Evolutionary conservation across 257 asterid genomes (phyloP), one percentile per base, ranked within the genome.

Genomic region (Hygrophila difformis): DNA sequence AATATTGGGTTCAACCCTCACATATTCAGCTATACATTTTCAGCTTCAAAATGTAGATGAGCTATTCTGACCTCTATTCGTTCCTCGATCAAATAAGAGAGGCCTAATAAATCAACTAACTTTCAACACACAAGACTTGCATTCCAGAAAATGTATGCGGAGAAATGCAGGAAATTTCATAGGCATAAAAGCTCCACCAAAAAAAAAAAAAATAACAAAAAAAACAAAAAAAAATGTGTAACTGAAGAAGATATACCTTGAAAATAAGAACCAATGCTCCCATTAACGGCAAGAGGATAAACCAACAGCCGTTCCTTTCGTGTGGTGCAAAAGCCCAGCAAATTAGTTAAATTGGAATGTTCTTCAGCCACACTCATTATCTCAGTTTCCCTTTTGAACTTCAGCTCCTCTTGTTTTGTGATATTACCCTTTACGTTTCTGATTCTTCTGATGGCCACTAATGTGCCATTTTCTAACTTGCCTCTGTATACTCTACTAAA

Each of bases 41-140:
- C 69, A 31, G 69, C 63, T 56, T 49, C 49, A 36, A 63, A 54
- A 38, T 62, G 53, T 13, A 57, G 62, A 41, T 62, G 68, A 41
- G 55, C 55, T 21, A 62, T 44, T 21, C 45, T 44, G n/a, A n/a
- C n/a, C 16, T 55, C 53, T 18, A 14, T 26, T n/a, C 64, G 56
- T 36, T 56, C 52, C 36, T 63, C 26, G 42, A 55, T 59, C 59
- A 49, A 46, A 53, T 66, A 60, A 12, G 56, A n/a, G n/a, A n/a
- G n/a, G n/a, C n/a, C n/a, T n/a, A n/a, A 64, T 28, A 66, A 63
- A 13, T 64, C 73, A 24, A 24, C 7, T 24, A 24, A 24, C n/a
- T n/a, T n/a, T n/a, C n/a, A n/a, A n/a, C n/a, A n/a, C n/a, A n/a
- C n/a, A n/a, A n/a, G n/a, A n/a, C n/a, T n/a, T n/a, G n/a, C n/a